Conservation (phyloP, 192 early-diverging fungal species). For the Rhizoclosmatium sp. region DNA sequence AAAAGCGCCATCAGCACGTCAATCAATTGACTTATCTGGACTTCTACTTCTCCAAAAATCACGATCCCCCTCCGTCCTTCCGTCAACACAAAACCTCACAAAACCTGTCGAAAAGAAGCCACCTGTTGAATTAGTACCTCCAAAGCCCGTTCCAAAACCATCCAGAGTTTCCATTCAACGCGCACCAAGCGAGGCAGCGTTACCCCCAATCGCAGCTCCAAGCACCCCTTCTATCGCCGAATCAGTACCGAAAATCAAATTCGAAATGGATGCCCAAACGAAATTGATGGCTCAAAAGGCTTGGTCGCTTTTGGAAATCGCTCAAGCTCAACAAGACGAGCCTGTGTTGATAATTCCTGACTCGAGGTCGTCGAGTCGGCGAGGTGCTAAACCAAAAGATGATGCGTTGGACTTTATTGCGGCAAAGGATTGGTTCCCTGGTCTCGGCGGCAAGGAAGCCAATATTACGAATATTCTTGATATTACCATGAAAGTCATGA, state of each 20-base stretch:
- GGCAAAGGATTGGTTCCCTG: constrained; percentile 53
- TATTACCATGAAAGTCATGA: constrained; percentile 43
- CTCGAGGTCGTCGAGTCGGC: no score
- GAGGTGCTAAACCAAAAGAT: not conserved
- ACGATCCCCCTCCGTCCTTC: no score
- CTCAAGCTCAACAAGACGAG: not conserved
- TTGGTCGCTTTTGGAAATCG: constrained; percentile 40
- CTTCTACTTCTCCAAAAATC: no score
- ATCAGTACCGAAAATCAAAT: not conserved
- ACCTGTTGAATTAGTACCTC: no score
- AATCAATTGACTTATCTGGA: not conserved
- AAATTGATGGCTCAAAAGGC: constrained; percentile 25
- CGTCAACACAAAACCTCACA: no score
- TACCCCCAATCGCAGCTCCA: not conserved
- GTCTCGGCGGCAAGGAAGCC: constrained; percentile 44
- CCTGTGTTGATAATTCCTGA: not conserved
- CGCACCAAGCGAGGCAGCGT: not conserved
- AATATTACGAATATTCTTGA: constrained; percentile 42
- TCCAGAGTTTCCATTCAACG: not conserved
- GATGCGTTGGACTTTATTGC: constrained; percentile 31
- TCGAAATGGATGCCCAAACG: constrained; percentile 18
- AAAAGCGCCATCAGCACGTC: not conserved
- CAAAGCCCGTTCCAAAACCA: not conserved
- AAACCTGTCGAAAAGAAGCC: no score
- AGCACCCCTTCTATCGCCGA: not conserved